Evolutionary conservation across 371 early-diverging fungal genomes (phyloP).

Genomic region (Syncephalastrum racemosum): DNA sequence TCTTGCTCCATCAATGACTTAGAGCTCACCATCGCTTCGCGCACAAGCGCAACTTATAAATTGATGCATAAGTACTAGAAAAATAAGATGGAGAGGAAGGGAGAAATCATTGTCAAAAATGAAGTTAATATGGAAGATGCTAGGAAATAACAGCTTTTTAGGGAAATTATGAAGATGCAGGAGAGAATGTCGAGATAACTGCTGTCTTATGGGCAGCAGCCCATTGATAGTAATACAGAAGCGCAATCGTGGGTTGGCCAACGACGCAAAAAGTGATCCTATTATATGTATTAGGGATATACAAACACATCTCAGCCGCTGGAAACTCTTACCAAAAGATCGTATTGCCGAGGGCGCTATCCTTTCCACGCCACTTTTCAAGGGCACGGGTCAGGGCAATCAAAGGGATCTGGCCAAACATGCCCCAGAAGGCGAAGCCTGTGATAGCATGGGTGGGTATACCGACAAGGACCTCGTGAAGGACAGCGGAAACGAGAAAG

Average conservation of each 20-base stretch:
- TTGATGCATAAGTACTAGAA: no score
- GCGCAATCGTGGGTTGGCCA: conserved; percentile 82
- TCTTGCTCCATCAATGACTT: no score
- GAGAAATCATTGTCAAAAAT: background rate
- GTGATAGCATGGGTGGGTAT: conserved; percentile 79
- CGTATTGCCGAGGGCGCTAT: conserved; percentile 83
- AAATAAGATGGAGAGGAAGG: background rate
- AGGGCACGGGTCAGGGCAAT: conserved; percentile 69
- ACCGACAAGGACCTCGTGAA: conserved; percentile 87
- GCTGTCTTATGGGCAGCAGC: conserved; percentile 38
- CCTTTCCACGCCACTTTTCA: conserved; percentile 72
- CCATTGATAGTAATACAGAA: conserved; percentile 86
- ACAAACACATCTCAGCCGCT: background rate
- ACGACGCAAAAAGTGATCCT: conserved; percentile 79
- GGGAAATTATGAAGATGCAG: no score
- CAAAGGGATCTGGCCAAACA: conserved; percentile 88
- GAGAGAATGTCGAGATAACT: no score
- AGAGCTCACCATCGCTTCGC: no score
- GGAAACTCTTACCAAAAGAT: conserved; percentile 73
- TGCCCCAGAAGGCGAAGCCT: conserved; percentile 86
- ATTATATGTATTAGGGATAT: background rate
- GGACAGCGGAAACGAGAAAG: conserved; percentile 80
- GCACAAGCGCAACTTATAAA: no score
- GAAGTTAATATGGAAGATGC: background rate
- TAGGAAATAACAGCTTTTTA: no score